Conservation (phyloP, 176 grass and related monocot species). For the Ananas comosus region DNA sequence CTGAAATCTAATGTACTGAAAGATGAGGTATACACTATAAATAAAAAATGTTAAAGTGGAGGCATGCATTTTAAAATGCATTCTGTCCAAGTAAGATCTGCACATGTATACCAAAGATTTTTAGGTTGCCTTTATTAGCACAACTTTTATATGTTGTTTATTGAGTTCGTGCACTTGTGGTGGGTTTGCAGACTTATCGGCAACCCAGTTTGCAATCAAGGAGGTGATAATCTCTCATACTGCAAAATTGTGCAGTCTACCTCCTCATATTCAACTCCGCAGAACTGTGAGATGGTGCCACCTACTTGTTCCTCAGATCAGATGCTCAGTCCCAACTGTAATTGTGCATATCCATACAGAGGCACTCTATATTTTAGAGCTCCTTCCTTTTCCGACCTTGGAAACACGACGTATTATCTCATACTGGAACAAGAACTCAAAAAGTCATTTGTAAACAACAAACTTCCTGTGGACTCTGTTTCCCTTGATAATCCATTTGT, state of each 20-base stretch:
- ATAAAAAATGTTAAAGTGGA: too few relatives aligned
- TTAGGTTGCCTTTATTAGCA: too few relatives aligned
- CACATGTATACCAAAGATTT: too few relatives aligned
- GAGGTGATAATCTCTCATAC: conserved; percentile 3
- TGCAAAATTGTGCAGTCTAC: conserved; percentile 20
- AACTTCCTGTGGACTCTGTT: conserved; percentile 40
- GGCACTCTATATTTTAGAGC: conserved; percentile 69
- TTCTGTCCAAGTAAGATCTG: too few relatives aligned
- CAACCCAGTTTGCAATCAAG: too few relatives aligned
- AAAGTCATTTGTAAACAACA: background rate
- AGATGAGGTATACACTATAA: too few relatives aligned
- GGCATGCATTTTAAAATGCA: too few relatives aligned
- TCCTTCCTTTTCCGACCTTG: conserved; percentile 61
- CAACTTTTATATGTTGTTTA: too few relatives aligned
- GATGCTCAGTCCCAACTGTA: conserved; percentile 51
- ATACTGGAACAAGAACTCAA: conserved; percentile 29
- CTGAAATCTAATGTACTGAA: too few relatives aligned
- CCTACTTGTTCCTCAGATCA: conserved; percentile 25
- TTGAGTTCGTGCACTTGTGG: too few relatives aligned
- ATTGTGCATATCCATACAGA: conserved; percentile 54
- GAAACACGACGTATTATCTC: conserved; percentile 34
- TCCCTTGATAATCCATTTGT: conserved; percentile 7
- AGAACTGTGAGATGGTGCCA: conserved; percentile 27
- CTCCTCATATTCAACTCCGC: conserved; percentile 31
- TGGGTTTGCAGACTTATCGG: too few relatives aligned